Evolutionary conservation across 2,329 filamentous ascomycete genomes (phyloP).

Genomic region (Penicillium decumbens): DNA sequence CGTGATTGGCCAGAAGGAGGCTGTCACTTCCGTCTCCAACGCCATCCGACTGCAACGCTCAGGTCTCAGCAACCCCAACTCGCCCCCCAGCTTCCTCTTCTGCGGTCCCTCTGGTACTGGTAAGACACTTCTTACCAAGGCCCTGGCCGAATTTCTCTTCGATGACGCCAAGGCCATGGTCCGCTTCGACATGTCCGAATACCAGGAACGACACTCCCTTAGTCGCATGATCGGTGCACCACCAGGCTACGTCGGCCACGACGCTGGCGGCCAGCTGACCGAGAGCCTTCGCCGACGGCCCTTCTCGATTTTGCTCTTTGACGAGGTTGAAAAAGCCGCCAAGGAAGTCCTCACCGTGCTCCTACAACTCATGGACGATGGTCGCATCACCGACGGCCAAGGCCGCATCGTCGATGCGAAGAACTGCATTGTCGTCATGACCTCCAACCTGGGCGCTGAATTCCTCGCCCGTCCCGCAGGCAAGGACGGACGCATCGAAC

Average conservation of each 20-base stretch:
- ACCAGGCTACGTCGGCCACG: constrained; percentile 94
- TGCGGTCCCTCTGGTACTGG: constrained; percentile 97
- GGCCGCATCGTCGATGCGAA: constrained; percentile 89
- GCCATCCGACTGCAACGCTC: constrained; percentile 93
- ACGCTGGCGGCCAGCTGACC: constrained; percentile 90
- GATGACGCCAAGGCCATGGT: constrained; percentile 98
- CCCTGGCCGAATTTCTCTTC: constrained; percentile 94
- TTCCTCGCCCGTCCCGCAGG: constrained; percentile 76
- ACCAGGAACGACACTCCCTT: constrained; percentile 92
- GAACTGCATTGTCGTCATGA: constrained; percentile 99
- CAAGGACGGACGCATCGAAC: constrained; percentile 79
- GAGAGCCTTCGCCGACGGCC: constrained; percentile 89
- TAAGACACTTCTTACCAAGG: constrained; percentile 96
- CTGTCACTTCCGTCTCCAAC: constrained; percentile 87
- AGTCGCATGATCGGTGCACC: constrained; percentile 97
- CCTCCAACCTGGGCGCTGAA: constrained; percentile 92
- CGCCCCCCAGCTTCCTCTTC: constrained; percentile 97
- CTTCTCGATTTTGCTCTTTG: constrained; percentile 96
- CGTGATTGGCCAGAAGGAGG: constrained; percentile 91
- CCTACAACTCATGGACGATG: constrained; percentile 99
- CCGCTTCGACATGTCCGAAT: constrained; percentile 98
- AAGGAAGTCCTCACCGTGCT: constrained; percentile 96
- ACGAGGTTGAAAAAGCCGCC: constrained; percentile 97
- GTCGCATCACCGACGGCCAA: constrained; percentile 96
- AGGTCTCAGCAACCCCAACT: constrained; percentile 90